Evolutionary conservation across 2,329 filamentous ascomycete species (phyloP).

Genomic region (Chaetothyriales sp.): DNA sequence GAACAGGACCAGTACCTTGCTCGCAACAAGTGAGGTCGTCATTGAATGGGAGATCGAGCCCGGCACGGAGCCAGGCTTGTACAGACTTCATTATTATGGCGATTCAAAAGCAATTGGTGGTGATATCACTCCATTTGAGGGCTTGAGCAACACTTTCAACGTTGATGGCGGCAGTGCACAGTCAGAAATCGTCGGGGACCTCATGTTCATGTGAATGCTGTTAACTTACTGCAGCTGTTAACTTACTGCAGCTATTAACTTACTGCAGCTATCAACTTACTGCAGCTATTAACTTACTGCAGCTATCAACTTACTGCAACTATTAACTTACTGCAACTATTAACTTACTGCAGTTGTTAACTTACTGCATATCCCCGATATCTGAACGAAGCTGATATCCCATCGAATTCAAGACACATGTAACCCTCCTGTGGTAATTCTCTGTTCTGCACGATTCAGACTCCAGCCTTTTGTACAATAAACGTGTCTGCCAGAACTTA

Average conservation of each 20-base stretch:
- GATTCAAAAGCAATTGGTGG: slow-evolving; percentile 58
- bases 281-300: too few species aligned
- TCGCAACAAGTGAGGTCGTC: slow-evolving; percentile 65
- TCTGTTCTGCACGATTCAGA: neutral
- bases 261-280: too few species aligned
- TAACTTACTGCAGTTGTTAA: too few species aligned
- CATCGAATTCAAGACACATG: neutral
- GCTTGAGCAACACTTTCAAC: slow-evolving; percentile 40
- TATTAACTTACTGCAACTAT: too few species aligned
- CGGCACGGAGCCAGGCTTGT: slow-evolving; percentile 44
- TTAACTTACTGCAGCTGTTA: neutral
- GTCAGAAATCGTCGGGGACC: neutral
- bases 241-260: too few species aligned
- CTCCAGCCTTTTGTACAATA: too few species aligned
- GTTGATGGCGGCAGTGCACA: slow-evolving; percentile 16
- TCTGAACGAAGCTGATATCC: neutral
- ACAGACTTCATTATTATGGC: slow-evolving; percentile 71
- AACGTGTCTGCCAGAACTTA: neutral
- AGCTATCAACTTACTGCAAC: too few species aligned
- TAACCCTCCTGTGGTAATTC: neutral
- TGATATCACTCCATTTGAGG: slow-evolving; percentile 54
- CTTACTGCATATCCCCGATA: neutral
- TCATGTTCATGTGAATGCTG: neutral
- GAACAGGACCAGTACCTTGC: slow-evolving; percentile 54
- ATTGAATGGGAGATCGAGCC: slow-evolving; percentile 66